phyloP scores from a whole-genome alignment of 2,329 filamentous ascomycete genomes.

The Aaosphaeria arxii region DNA sequence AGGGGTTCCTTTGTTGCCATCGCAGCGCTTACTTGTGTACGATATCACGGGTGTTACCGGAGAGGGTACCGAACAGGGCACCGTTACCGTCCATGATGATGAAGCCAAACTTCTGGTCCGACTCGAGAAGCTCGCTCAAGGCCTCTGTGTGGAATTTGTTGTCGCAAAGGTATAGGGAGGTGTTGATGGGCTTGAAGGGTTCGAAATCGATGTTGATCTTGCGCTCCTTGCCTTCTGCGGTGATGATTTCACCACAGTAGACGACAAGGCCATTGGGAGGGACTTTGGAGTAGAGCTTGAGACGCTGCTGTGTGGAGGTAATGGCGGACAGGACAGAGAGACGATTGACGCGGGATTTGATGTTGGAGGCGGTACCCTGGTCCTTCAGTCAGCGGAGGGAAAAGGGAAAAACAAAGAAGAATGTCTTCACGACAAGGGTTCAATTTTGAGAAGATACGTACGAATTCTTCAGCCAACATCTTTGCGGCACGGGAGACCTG shows the following conservation, averaged over 20 bases:
- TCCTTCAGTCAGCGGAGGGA: slow-evolving; percentile 8
- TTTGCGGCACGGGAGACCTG: slow-evolving; percentile 94
- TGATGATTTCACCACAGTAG: slow-evolving; percentile 99
- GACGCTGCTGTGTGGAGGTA: slow-evolving; percentile 96
- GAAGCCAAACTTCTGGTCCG: slow-evolving; percentile 98
- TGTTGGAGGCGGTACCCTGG: slow-evolving; percentile 96
- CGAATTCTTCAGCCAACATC: slow-evolving; percentile 99
- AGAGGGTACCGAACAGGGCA: slow-evolving; percentile 92
- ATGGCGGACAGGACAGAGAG: slow-evolving; percentile 97
- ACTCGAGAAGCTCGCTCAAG: slow-evolving; percentile 93
- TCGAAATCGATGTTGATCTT: slow-evolving; percentile 99
- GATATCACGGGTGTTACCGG: slow-evolving; percentile 94
- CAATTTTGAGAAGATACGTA: slow-evolving; percentile 46
- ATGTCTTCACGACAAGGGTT: not conserved
- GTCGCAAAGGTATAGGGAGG: slow-evolving; percentile 97
- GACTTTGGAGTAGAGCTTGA: slow-evolving; percentile 99
- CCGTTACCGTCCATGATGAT: slow-evolving; percentile 99
- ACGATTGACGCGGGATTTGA: slow-evolving; percentile 98
- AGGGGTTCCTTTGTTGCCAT: not conserved
- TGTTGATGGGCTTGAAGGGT: slow-evolving; percentile 99
- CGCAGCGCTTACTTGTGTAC: slow-evolving; percentile 69
- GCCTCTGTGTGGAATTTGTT: slow-evolving; percentile 99
- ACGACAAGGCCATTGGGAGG: slow-evolving; percentile 96
- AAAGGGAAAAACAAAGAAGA: not conserved
- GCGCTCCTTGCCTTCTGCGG: slow-evolving; percentile 94